A percentile compares a stretch with the other conserved stretches of the same genome.
Conservation (phyloP, 2,329 filamentous ascomycete genomes). For the Neurospora sp. region DNA sequence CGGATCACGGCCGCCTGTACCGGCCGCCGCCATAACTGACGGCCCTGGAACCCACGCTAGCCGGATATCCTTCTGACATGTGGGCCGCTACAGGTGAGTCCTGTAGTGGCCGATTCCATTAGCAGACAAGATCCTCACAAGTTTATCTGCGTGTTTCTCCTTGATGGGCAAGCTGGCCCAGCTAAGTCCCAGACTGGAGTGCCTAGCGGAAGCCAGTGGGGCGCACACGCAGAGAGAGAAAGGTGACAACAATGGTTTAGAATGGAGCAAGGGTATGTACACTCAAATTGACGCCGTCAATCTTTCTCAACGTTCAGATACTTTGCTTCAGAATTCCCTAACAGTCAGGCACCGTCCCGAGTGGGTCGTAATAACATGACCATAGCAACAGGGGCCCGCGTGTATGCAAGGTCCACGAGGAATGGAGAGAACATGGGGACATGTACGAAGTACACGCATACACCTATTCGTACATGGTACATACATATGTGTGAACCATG, state of each 20-base stretch:
- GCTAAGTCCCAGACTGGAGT: not conserved
- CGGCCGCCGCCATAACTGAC: conserved; percentile 12
- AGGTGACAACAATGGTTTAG: not conserved
- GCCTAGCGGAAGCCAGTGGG: not conserved
- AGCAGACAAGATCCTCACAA: not conserved
- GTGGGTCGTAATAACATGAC: not conserved
- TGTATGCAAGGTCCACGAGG: not conserved
- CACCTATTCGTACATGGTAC: not conserved
- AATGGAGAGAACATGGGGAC: not conserved
- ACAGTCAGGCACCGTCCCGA: not conserved
- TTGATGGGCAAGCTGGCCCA: not conserved
- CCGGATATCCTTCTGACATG: conserved; percentile 15
- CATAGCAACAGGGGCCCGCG: not conserved
- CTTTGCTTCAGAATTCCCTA: not conserved
- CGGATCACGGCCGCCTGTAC: conserved; percentile 2
- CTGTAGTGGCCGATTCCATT: not conserved
- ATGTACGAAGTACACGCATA: not conserved
- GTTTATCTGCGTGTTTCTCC: not conserved
- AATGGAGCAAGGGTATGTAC: not conserved
- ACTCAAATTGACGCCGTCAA: not conserved
- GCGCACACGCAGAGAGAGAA: not conserved
- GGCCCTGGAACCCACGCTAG: conserved; percentile 12
- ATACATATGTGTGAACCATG: not conserved
- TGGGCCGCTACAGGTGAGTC: conserved; percentile 15
- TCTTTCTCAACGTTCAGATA: not conserved